Evolutionary conservation across 2,329 filamentous ascomycete genomes (phyloP).

Genomic region (Cordyceps farinosa): DNA sequence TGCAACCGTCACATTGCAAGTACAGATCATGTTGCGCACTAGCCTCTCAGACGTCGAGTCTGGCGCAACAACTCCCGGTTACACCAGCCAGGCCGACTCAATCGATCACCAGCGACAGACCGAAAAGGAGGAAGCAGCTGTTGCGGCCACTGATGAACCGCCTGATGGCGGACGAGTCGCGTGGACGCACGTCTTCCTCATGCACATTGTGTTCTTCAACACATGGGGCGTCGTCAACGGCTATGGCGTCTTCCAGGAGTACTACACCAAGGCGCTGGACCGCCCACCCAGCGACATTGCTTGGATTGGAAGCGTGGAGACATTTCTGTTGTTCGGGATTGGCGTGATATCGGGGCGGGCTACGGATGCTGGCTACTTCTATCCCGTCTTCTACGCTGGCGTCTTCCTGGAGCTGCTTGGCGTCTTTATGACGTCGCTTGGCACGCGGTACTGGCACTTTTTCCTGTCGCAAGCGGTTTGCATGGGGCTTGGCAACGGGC

Average conservation of each 20-base stretch:
- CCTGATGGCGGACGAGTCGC: slow-evolving; percentile 21
- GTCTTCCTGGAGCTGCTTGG: slow-evolving; percentile 39
- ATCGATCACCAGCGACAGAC: not conserved
- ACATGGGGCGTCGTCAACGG: slow-evolving; percentile 46
- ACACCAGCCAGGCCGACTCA: slow-evolving; percentile 1
- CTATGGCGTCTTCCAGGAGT: slow-evolving; percentile 44
- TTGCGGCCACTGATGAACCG: not conserved
- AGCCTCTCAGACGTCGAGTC: slow-evolving; percentile 8
- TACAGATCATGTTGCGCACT: not conserved
- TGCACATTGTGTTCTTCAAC: slow-evolving; percentile 40
- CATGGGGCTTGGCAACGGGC: slow-evolving; percentile 50
- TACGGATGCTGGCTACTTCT: slow-evolving; percentile 43
- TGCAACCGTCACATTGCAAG: not conserved
- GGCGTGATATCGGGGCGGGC: slow-evolving; percentile 41
- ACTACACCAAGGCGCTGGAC: slow-evolving; percentile 36
- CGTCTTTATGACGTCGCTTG: slow-evolving; percentile 43
- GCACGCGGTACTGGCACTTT: slow-evolving; percentile 45
- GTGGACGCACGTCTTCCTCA: slow-evolving; percentile 33
- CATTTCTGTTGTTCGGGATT: slow-evolving; percentile 40
- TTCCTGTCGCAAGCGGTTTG: slow-evolving; percentile 48
- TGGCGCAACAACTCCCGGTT: slow-evolving; percentile 1
- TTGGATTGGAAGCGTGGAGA: slow-evolving; percentile 44
- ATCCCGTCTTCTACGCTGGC: slow-evolving; percentile 35
- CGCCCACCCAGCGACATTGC: slow-evolving; percentile 37
- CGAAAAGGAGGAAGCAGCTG: not conserved